Base-by-base conservation (phyloP, 441 rosid genomes). In the Bocquillonia castaneifolia region DNA sequence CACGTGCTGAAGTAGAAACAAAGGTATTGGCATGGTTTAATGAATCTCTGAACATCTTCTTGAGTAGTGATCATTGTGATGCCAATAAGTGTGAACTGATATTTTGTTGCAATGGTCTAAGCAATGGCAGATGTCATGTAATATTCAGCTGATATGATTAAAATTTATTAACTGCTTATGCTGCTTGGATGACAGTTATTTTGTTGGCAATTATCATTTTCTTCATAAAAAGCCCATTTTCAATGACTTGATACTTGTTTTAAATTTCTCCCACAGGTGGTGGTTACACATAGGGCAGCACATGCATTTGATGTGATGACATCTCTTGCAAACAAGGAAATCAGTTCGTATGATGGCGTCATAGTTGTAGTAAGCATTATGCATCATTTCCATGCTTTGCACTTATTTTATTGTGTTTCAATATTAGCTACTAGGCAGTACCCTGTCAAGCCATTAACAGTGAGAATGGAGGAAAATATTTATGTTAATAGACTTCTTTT, bases 221-320 rank as follows among this genome's bases (percentile, higher is more conserved):
- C 56, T 40, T 42, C 12, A 6, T 50, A 20, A 64, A 53, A 10
- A 4, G 8, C 39, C 1, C 47, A 20, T 22, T 26, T 63, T 15
- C 15, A 8, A 47, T 39, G 0, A 20, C 40, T 22, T 68, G 8
- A 37, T 66, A 40, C 6, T 66, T 59, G 28, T 70, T 74, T 70
- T 56, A 32, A 71, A 58, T 62, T 58, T 73, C 64, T 63, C 36
- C 58, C 56, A 76, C 85, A 93, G 98, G 93, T 93, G 69, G 79
- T 86, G 64, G 85, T 91, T 51, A 91, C 97, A 22, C 76, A 85
- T 76, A 89, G 90, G 78, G 92, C 94, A 72, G 93, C 93, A 31
- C 97, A 93, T 66, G 98, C 98, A 63, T 89, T 79, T 79, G 88
- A 93, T 77, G 86, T 80, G 76, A 79, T 85, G 89, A 53, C 79